Base-by-base conservation (phyloP, 1,139 yeast species). In the Pichia sp. region DNA sequence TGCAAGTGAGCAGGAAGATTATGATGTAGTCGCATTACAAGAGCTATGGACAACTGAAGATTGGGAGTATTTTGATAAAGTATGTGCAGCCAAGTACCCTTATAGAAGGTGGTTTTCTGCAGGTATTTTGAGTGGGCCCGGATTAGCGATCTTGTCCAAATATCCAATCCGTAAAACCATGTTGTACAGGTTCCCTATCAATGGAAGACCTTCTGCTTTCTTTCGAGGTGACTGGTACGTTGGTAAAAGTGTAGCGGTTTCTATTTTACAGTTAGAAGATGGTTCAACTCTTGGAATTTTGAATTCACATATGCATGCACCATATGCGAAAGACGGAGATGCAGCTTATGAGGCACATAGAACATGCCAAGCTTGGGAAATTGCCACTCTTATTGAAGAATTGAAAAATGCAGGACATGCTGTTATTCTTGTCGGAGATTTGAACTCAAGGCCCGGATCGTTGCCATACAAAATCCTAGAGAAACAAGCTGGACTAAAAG, bases 291-390 rank as follows among this genome's bases (percentile, higher is more conserved):
- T 91, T 36, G 96, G 94, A 12, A 62, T 93, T 8, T 66, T 91
- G 55, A 89, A 89, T 56, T 81, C 95, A 15, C 99, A 91, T 58
- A 82, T 93, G 91, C 99, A 91, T 63, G 98, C 99, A 2, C 98
- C 99, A 0, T 91, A 91, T 58, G 77, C 93, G 1, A 54, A 62
- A 26, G 64, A 67, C 1, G 97, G 97, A 1, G 96, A 86, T 61
- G 93, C 94, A 5, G 83, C 93, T 5, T 91, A 93, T 58, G 68
- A 79, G 4, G 84, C 96, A 51, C 97, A 91, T 58, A 68, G 98
- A 41, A 81, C 96, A 0, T 77, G 94, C 46, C 99, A 91, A 61
- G 97, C 97, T 0, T 91, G 97, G 97, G 96, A 89, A 59, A 76
- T 93, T 57, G 72, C 91, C 20, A 74, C 77, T 42, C 48, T 88